phyloP scores from a whole-genome alignment of 768 basidiomycete genomes.

The Mycena crocata region DNA sequence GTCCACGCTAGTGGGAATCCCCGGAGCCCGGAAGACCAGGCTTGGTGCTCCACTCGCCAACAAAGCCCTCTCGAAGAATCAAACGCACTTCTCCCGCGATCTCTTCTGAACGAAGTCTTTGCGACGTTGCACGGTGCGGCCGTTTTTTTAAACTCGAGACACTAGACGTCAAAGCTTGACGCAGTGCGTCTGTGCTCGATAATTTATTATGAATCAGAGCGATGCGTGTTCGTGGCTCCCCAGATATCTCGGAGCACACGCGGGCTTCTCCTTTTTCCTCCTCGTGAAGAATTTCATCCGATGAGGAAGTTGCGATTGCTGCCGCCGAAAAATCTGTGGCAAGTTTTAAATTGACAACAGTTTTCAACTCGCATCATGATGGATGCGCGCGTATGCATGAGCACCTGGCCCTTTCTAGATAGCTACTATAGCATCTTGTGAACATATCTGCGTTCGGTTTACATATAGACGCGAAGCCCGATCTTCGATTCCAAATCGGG shows the following conservation, averaged over 20 bases:
- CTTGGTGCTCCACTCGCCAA: not conserved
- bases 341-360: too few relatives aligned
- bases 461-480: not conserved
- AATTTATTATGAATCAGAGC: too few relatives aligned
- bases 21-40: not conserved
- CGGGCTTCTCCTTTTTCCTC: too few relatives aligned
- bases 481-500: slow-evolving; percentile 19
- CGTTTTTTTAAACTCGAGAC: slow-evolving; percentile 6
- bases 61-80: not conserved
- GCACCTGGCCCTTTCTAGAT: too few relatives aligned
- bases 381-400: too few relatives aligned
- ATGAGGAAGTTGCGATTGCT: too few relatives aligned
- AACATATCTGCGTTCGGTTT: not conserved
- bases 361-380: too few relatives aligned
- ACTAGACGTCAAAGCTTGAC: slow-evolving; percentile 17
- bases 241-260: too few relatives aligned
- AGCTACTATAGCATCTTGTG: too few relatives aligned
- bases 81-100: slow-evolving; percentile 25
- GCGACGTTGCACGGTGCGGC: slow-evolving; percentile 1
- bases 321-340: too few relatives aligned
- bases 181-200: not conserved
- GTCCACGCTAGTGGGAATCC: not conserved
- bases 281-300: too few relatives aligned
- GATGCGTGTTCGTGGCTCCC: too few relatives aligned
- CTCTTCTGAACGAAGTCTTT: slow-evolving; percentile 24